Evolutionary conservation across 495 filamentous ascomycete genomes (phyloP), one percentile per base, ranked within the genome.

Genomic region (Penicillium roqueforti): DNA sequence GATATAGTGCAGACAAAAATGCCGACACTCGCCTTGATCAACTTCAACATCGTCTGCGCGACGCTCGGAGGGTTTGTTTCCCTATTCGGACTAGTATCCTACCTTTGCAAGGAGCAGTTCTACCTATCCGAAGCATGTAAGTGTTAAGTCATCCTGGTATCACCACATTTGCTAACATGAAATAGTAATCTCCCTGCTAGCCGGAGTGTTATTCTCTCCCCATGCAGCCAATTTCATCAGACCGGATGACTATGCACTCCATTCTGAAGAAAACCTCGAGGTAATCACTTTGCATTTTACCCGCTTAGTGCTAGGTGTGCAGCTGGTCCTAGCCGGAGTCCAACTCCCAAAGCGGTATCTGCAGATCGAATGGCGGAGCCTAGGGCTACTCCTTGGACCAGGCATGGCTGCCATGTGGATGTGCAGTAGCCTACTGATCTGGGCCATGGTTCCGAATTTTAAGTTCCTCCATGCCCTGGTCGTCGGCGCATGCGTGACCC

Each of bases 331-430:
- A 8, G 90, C 91, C 4, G 92, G 92, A 18, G 83, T 96, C 1
- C 92, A 96, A 66, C 76, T 97, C n/a, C 92, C 92, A 9, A 89
- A 85, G 61, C 86, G 87, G 36, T 96, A 96, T 62, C 74, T 96
- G 36, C 71, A 77, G 64, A 80, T 76, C 58, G 83, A 96, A 86
- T 92, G 90, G 89, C 86, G 82, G 57, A 83, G 84, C 25, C 73
- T 97, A 19, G 69, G 81, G 1, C 65, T 92, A 8, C 80, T 96
- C 3, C 79, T 96, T 8, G 91, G 91, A 1, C 92, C 92, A 8
- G 85, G 87, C 31, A 96, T 96, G 91, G 79, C 80, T 13, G 75
- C 74, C 53, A 96, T 96, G 91, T 96, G 92, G 92, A 57, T 95
- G n/a, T 74, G 72, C 38, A 95, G 87, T 47, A 87, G 83, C 59